Base-by-base conservation (phyloP, 202 grass and related monocot species). In the Panicum virgatum region DNA sequence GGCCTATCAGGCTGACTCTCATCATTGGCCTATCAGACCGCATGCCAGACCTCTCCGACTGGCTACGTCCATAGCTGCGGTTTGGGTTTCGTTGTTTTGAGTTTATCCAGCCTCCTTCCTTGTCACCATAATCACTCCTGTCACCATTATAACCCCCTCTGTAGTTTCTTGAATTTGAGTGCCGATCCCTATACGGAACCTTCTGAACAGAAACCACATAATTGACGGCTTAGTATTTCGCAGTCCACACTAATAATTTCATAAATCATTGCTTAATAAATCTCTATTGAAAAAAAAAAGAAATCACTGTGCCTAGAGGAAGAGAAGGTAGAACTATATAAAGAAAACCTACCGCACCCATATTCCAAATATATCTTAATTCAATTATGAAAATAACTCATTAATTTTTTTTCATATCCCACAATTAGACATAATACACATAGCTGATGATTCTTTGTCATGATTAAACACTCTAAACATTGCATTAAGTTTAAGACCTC, bases 31-130 rank as follows among this genome's bases (percentile, higher is more conserved):
- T 87, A 80, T 91, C 80, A 79, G 69, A 81, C 65, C 87, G 73
- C 45, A 82, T 54, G 57, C 66, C 77, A 18, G 78, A 51, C 69
- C 89, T 97, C 63, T 97, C 91, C 38, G 85, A 67, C 58, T 90
- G 87, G 64, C 39, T 83, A 57, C 87, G 88, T 26, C 77, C 83
- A 74, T 92, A 86, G 53, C 45, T 77, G 14, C 87, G 86, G 52
- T 83, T 86, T 56, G 84, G 48, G 83, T 83, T 83, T 62, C 88
- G 80, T 73, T 86, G 81, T 81, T 86, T 97, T 47, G 87, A 82
- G 77, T 78, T 88, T 62, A 86, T 76, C 89, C 89, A 97, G 43
- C 82, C 90, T 84, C 89, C 91, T 90, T 97, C 94, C 81, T 67
- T 97, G 32, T 92, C 86, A 76, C 73, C 67, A 81, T 79, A 82